A percentile compares a stretch with the other conserved stretches of the same genome.
phyloP scores from a whole-genome alignment of 139 green algal species.

The Pseudopediastrum boryanum region DNA sequence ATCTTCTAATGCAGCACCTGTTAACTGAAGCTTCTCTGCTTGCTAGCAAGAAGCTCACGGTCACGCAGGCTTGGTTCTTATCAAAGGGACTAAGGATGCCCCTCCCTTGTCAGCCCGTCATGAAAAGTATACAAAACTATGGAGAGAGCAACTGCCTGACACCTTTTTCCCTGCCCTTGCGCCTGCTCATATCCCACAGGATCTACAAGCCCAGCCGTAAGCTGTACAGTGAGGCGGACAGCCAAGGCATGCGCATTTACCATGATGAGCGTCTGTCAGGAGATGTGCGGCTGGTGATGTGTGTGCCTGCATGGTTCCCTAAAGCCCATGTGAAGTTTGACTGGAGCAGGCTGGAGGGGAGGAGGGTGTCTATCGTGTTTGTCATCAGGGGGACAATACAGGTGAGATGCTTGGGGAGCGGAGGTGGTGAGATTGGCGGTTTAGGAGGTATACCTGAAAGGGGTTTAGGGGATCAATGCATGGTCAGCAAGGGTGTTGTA shows the following conservation, averaged over 20 bases:
- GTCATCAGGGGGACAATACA: conserved; percentile 37
- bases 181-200: conserved; percentile 10
- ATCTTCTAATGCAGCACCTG: not conserved
- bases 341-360: conserved; percentile 16
- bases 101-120: not conserved
- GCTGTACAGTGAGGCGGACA: conserved; percentile 35
- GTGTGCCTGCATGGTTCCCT: conserved; percentile 34
- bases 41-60: not conserved
- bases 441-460: too few species aligned
- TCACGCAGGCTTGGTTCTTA: not conserved
- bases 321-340: conserved; percentile 34
- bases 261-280: conserved; percentile 22
- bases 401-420: not conserved
- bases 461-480: too few species aligned
- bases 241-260: conserved; percentile 34
- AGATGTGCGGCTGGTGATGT: conserved; percentile 28
- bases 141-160: not conserved
- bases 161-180: not conserved
- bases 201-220: conserved; percentile 31
- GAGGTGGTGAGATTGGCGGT: too few species aligned
- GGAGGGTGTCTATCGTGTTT: conserved; percentile 20
- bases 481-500: too few species aligned
- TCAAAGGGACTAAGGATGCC: not conserved
- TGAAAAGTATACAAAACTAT: not conserved
- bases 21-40: not conserved